A percentile compares a stretch with the other conserved stretches of the same genome.
Conservation (phyloP, 163 green algal species). For the Scenedesmus sp. region DNA sequence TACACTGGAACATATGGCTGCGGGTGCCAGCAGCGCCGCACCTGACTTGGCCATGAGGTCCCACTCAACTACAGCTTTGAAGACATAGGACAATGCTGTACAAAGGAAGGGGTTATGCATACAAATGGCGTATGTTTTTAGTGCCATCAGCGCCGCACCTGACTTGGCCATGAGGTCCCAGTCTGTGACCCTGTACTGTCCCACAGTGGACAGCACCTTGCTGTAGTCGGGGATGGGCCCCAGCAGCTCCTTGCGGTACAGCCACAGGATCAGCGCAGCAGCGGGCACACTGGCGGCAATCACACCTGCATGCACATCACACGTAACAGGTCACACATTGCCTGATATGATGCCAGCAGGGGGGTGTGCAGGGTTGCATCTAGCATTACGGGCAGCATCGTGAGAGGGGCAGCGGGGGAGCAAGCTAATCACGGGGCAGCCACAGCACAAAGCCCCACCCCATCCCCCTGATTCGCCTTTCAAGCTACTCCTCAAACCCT, state of each 20-base stretch:
- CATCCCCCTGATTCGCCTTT: background rate
- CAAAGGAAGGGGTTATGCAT: background rate
- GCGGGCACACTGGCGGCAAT: slow-evolving; percentile 41
- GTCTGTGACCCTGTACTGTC: slow-evolving; percentile 54
- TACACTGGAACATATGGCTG: background rate
- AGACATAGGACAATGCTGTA: background rate
- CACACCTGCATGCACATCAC: slow-evolving; percentile 46
- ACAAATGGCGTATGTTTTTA: background rate
- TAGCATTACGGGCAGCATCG: too few relatives aligned
- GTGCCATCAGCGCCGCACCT: background rate
- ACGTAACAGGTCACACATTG: background rate
- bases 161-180: slow-evolving; percentile 54
- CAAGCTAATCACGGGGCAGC: too few relatives aligned
- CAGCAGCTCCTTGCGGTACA: slow-evolving; percentile 33
- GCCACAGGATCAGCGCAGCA: slow-evolving; percentile 52
- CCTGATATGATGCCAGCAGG: too few relatives aligned
- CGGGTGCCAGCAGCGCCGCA: background rate
- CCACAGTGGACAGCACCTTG: slow-evolving; percentile 23
- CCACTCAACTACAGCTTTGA: slow-evolving; percentile 18
- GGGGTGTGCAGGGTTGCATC: too few relatives aligned
- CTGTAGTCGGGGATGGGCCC: slow-evolving; percentile 34
- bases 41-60: slow-evolving; percentile 47
- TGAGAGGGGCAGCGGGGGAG: too few relatives aligned
- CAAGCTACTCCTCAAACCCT: background rate
- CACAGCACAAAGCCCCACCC: too few relatives aligned